Evolutionary conservation across 139 green algal species (phyloP).

Genomic region (Coelastrella sp.): DNA sequence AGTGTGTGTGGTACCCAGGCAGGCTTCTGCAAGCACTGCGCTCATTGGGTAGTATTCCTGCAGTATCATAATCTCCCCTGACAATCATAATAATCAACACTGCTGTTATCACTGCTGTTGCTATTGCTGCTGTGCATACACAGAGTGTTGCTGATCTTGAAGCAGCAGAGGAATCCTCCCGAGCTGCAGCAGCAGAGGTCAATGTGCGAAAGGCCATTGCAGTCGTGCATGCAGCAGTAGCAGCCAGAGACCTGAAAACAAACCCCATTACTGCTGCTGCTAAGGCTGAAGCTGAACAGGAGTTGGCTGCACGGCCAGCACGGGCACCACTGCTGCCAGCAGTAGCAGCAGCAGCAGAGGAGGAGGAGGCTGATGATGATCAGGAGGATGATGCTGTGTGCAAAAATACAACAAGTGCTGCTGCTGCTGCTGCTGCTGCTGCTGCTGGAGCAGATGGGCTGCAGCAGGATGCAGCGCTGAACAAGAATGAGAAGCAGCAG

Average conservation of each 20-base stretch:
- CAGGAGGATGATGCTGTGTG: neutral
- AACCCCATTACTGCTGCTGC: neutral
- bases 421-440: constrained; percentile 12
- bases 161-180: neutral
- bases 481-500: neutral
- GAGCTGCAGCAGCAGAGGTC: neutral
- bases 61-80: neutral
- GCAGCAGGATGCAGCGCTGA: neutral
- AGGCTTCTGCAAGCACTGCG: neutral
- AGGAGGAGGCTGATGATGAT: neutral
- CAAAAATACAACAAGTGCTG: neutral
- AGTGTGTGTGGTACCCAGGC: neutral
- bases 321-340: neutral
- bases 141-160: constrained; percentile 18
- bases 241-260: neutral
- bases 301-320: neutral
- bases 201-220: constrained; percentile 1
- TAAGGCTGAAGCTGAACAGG: neutral
- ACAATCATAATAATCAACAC: neutral
- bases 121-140: neutral
- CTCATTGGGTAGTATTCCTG: neutral
- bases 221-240: constrained; percentile 1
- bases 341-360: neutral
- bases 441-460: neutral
- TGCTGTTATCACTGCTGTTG: neutral